These are phyloP conservation scores for Aspergillus pseudoglaucus DNA, from an alignment of 2,329 filamentous ascomycete genomes.

Conservation along the genomic window DNA sequence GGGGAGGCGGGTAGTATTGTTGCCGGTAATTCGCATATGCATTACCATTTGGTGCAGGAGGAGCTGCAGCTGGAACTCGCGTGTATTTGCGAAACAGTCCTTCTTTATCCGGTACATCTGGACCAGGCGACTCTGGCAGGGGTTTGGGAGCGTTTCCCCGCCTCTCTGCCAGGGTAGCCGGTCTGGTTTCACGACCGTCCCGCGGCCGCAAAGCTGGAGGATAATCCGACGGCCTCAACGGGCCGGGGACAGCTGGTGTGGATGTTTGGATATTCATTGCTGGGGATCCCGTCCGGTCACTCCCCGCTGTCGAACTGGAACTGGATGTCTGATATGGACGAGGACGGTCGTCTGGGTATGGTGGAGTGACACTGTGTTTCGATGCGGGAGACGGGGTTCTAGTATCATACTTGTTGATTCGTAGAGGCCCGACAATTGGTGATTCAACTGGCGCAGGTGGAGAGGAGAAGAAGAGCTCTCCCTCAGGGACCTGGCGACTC, in stretches of 20 bases:
- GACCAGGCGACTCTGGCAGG: conserved; percentile 73
- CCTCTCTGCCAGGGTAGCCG: conserved; percentile 67
- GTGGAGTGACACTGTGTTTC: conserved; percentile 49
- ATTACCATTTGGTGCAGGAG: conserved; percentile 25
- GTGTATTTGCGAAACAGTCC: conserved; percentile 64
- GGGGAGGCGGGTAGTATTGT: conserved; percentile 57
- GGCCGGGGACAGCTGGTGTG: conserved; percentile 19
- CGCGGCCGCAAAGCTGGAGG: conserved; percentile 36
- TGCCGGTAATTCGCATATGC: conserved; percentile 51
- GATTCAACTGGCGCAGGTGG: conserved; percentile 49
- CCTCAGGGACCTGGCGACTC: conserved; percentile 60
- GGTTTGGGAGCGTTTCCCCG: conserved; percentile 70
- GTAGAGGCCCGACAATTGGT: conserved; percentile 73
- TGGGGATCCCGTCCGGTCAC: conserved; percentile 16
- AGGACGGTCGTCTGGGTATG: conserved; percentile 64
- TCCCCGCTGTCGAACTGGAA: conserved; percentile 22
- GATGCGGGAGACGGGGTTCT: conserved; percentile 46
- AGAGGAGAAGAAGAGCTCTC: conserved; percentile 66
- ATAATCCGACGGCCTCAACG: conserved; percentile 29
- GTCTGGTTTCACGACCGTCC: conserved; percentile 47
- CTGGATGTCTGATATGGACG: conserved; percentile 30
- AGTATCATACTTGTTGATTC: conserved; percentile 74
- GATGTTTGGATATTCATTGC: conserved; percentile 21
- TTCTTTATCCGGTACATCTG: conserved; percentile 67
- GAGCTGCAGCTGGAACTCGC: conserved; percentile 31